These are phyloP conservation scores for Karstenula rhodostoma DNA, from an alignment of 2,329 filamentous ascomycete species.

Conservation along the genomic window DNA sequence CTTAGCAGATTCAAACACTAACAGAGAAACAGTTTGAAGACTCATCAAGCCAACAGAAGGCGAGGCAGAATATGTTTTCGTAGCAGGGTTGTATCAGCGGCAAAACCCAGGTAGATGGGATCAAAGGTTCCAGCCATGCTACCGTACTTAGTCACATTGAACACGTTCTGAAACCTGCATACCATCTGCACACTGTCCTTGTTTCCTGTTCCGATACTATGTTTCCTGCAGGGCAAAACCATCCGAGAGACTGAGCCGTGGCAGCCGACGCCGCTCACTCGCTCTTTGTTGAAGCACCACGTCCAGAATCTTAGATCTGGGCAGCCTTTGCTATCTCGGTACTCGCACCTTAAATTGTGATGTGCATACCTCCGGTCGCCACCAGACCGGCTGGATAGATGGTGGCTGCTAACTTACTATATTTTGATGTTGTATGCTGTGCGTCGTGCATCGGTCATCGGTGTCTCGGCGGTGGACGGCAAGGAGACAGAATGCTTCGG, in stretches of 20 bases:
- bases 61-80: slow-evolving; percentile 24
- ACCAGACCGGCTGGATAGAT: background rate
- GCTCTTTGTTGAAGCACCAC: slow-evolving; percentile 10
- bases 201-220: background rate
- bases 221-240: slow-evolving; percentile 6
- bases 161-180: background rate
- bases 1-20: slow-evolving; percentile 15
- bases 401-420: background rate
- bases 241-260: slow-evolving; percentile 21
- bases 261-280: slow-evolving; percentile 3
- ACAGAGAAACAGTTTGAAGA: slow-evolving; percentile 37
- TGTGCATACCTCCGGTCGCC: background rate
- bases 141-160: background rate
- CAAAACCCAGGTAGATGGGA: background rate
- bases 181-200: background rate
- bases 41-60: slow-evolving; percentile 32
- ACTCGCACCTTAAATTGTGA: background rate
- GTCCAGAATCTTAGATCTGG: background rate
- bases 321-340: background rate
- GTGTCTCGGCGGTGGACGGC: background rate
- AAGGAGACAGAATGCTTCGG: background rate
- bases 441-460: background rate
- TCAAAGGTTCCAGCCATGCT: background rate
- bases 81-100: slow-evolving; percentile 9
- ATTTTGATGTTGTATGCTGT: background rate